phyloP scores from a whole-genome alignment of 2,329 filamentous ascomycete genomes.

The Nemania serpens region DNA sequence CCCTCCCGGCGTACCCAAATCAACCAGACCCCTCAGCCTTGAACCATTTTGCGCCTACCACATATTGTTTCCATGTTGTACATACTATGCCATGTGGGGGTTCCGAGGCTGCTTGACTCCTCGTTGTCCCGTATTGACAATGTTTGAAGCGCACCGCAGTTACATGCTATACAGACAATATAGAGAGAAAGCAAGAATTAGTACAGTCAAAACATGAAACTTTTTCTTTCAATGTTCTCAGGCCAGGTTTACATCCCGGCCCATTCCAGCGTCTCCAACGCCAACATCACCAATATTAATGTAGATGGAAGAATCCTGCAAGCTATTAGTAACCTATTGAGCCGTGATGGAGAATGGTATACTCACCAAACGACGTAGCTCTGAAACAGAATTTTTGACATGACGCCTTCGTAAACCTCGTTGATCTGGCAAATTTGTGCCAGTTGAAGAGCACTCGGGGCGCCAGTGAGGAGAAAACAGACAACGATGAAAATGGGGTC shows the following conservation, averaged over 20 bases:
- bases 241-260: slow-evolving; percentile 48
- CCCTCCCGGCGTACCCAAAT: no score
- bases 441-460: slow-evolving; percentile 89
- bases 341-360: neutral
- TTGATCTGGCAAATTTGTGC: slow-evolving; percentile 99
- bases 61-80: no score
- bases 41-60: neutral
- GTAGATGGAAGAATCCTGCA: slow-evolving; percentile 90
- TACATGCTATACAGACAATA: neutral
- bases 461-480: slow-evolving; percentile 93
- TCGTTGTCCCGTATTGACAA: neutral
- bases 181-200: neutral
- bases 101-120: neutral
- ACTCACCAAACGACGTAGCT: slow-evolving; percentile 92
- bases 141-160: no score
- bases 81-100: neutral
- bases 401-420: slow-evolving; percentile 90
- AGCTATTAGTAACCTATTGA: slow-evolving; percentile 34
- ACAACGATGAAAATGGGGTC: slow-evolving; percentile 98
- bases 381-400: slow-evolving; percentile 92
- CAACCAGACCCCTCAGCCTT: neutral
- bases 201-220: neutral
- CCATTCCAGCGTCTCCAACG: slow-evolving; percentile 93
- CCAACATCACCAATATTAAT: slow-evolving; percentile 85
- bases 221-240: neutral